These are phyloP conservation scores for Saccharomyces kudriavzevii DNA, from an alignment of 805 yeast genomes.

Conservation along the genomic window DNA sequence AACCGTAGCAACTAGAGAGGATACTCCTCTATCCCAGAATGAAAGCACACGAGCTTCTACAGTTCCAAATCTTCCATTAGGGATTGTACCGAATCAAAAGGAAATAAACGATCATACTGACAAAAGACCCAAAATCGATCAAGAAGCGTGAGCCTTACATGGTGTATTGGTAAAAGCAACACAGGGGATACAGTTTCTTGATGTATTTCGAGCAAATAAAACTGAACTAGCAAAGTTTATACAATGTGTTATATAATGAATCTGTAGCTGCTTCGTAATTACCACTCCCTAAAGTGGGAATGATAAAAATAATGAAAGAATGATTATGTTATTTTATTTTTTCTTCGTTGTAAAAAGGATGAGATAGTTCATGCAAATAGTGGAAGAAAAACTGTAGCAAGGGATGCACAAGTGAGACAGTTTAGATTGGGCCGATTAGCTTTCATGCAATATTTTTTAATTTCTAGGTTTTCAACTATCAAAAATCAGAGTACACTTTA, in stretches of 20 bases:
- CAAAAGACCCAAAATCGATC: slow-evolving; percentile 11
- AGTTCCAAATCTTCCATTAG: neutral
- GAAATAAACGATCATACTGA: slow-evolving; percentile 7
- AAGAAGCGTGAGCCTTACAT: neutral
- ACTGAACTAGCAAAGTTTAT: neutral
- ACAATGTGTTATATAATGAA: neutral
- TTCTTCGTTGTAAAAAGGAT: too few relatives aligned
- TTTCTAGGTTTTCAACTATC: neutral
- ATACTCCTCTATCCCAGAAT: slow-evolving; percentile 12
- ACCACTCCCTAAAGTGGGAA: neutral
- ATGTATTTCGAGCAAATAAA: neutral
- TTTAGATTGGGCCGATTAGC: neutral
- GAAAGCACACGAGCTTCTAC: slow-evolving; percentile 7
- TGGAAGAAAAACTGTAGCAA: too few relatives aligned
- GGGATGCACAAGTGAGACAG: too few relatives aligned
- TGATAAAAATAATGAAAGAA: neutral
- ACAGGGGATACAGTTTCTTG: neutral
- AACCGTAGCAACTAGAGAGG: slow-evolving; percentile 11
- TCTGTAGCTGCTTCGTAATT: neutral
- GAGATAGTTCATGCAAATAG: too few relatives aligned
- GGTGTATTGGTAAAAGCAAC: neutral
- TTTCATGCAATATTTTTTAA: neutral
- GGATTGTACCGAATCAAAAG: neutral
- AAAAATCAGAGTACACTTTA: neutral
- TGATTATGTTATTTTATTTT: too few relatives aligned